Evolutionary conservation across 1,284 basidiomycete species (phyloP).

Genomic region (Ustilago cynodontis): DNA sequence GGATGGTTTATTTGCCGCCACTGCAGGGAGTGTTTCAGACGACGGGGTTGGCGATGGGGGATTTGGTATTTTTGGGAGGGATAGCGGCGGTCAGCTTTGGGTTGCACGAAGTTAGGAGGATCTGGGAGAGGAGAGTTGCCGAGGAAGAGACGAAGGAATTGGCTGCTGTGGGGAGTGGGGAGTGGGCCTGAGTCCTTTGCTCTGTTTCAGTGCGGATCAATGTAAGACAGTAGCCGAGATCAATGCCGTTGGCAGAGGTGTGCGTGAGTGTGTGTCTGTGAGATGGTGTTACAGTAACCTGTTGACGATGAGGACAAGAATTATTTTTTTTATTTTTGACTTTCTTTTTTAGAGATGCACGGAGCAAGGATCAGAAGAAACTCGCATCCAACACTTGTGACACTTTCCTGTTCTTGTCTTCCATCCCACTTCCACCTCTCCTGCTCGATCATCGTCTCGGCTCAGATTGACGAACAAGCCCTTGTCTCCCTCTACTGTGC

Average conservation of each 20-base stretch:
- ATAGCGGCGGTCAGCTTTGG: conserved; percentile 79
- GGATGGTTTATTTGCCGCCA: conserved; percentile 87
- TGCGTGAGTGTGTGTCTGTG: no score
- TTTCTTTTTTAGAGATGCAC: not conserved
- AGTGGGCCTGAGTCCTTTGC: conserved; percentile 26
- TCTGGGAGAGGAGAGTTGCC: conserved; percentile 75
- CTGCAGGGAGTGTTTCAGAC: conserved; percentile 96
- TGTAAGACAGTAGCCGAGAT: no score
- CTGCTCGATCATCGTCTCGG: no score
- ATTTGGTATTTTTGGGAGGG: conserved; percentile 80
- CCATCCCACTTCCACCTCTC: not conserved
- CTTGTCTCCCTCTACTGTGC: no score
- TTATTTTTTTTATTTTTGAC: no score
- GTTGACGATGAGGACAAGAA: not conserved
- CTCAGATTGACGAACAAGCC: no score
- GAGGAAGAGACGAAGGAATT: conserved; percentile 29
- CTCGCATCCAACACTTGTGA: not conserved
- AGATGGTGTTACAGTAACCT: not conserved
- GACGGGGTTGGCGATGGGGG: conserved; percentile 78
- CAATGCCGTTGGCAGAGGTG: no score
- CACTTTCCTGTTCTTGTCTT: not conserved
- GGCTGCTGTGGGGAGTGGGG: conserved; percentile 1
- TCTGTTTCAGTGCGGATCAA: not conserved
- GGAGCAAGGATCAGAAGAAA: not conserved
- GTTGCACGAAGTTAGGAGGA: conserved; percentile 83